These are phyloP conservation scores for Fraxinus cuspidata DNA, from an alignment of 257 asterid species.

Conservation along the genomic window DNA sequence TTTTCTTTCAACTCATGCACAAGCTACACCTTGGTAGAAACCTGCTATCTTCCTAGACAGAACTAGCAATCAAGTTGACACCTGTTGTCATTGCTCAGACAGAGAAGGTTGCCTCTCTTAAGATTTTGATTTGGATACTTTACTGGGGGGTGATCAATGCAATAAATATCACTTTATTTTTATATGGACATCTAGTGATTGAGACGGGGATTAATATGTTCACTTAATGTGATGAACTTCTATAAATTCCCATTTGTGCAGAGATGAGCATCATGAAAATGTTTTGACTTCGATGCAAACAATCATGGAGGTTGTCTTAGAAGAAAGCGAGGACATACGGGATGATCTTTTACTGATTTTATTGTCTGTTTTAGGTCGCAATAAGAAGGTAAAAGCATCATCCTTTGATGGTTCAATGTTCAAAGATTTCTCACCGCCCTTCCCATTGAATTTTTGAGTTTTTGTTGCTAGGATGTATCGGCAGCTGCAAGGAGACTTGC, in stretches of 20 bases:
- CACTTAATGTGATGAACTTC: slow-evolving; percentile 57
- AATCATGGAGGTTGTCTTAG: slow-evolving; percentile 82
- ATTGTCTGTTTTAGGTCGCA: slow-evolving; percentile 77
- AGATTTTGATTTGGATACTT: slow-evolving; percentile 5
- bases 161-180: background rate
- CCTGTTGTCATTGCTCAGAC: slow-evolving; percentile 5
- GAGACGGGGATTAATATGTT: background rate
- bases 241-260: background rate
- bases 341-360: slow-evolving; percentile 71
- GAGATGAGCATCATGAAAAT: slow-evolving; percentile 61
- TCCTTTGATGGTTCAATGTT: slow-evolving; percentile 22
- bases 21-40: slow-evolving; percentile 12
- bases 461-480: slow-evolving; percentile 56
- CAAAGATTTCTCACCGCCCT: slow-evolving; percentile 14
- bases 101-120: slow-evolving; percentile 6
- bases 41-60: slow-evolving; percentile 15
- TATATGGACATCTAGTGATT: slow-evolving; percentile 3
- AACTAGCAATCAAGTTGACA: slow-evolving; percentile 4
- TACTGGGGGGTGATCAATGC: slow-evolving; percentile 9
- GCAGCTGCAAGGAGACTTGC: slow-evolving; percentile 82
- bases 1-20: background rate
- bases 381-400: slow-evolving; percentile 54
- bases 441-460: slow-evolving; percentile 20
- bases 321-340: slow-evolving; percentile 87
- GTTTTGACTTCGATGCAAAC: slow-evolving; percentile 89